phyloP scores from a whole-genome alignment of 345 rosid species.

The Eucalyptus paniculata region DNA sequence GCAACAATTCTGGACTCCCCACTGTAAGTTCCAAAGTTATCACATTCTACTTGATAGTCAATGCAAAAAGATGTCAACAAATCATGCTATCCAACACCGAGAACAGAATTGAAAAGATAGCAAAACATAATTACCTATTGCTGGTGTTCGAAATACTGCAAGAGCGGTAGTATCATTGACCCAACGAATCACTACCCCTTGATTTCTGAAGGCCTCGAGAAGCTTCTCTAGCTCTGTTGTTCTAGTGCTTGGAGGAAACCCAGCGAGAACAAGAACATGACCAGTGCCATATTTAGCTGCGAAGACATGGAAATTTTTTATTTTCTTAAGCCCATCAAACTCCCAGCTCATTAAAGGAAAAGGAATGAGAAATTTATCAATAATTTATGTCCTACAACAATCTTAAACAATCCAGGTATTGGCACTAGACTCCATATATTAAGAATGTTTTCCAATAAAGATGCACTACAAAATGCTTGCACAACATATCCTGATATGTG shows the following conservation, averaged over 20 bases:
- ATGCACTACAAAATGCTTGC: background rate
- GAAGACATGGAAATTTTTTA: background rate
- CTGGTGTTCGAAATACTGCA: slow-evolving; percentile 75
- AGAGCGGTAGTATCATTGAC: slow-evolving; percentile 81
- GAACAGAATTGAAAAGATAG: background rate
- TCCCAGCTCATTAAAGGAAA: background rate
- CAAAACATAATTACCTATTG: slow-evolving; percentile 32
- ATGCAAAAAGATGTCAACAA: background rate
- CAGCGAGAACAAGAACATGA: slow-evolving; percentile 78
- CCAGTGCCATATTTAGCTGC: slow-evolving; percentile 75
- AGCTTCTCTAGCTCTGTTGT: slow-evolving; percentile 76
- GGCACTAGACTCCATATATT: background rate
- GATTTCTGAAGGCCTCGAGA: slow-evolving; percentile 43
- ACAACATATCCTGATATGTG: background rate
- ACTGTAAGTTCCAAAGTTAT: background rate
- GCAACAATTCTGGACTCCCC: background rate
- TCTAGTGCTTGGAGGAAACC: slow-evolving; percentile 63
- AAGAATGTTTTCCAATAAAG: background rate
- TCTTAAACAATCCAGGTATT: background rate
- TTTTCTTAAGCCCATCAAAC: background rate
- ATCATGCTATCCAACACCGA: background rate
- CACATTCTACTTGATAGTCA: background rate
- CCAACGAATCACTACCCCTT: slow-evolving; percentile 72
- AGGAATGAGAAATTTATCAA: background rate
- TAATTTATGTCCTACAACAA: background rate